These are phyloP conservation scores for Solanum hybrid DNA, from an alignment of 305 asterid genomes.

Conservation along the genomic window DNA sequence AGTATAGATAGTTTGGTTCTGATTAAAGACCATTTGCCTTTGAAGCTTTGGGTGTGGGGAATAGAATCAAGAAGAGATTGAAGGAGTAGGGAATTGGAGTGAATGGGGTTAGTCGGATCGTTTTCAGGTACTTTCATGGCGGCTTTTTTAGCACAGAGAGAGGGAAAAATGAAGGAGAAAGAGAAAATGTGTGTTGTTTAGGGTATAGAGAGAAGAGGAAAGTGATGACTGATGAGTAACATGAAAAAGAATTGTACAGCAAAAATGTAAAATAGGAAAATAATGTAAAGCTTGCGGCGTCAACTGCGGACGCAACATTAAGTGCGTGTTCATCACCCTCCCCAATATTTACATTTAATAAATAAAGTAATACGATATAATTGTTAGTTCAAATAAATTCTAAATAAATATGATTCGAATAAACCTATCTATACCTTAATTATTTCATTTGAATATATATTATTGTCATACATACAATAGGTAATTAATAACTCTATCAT, in stretches of 20 bases:
- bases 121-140: constrained; percentile 53
- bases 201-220: neutral
- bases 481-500: neutral
- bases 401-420: neutral
- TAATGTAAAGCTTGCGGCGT: neutral
- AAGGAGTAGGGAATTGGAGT: constrained; percentile 22
- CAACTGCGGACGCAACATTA: neutral
- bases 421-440: neutral
- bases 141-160: neutral
- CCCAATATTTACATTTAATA: no score
- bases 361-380: no score
- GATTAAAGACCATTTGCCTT: constrained; percentile 62
- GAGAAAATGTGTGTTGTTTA: neutral
- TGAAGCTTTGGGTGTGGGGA: constrained; percentile 42
- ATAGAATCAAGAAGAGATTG: constrained; percentile 35
- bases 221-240: neutral
- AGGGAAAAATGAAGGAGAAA: neutral
- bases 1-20: constrained; percentile 45
- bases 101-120: neutral
- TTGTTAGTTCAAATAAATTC: no score
- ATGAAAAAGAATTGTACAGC: neutral
- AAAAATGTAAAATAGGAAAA: neutral
- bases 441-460: neutral
- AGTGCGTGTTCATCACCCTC: neutral
- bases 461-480: neutral